phyloP scores from a whole-genome alignment of 495 filamentous ascomycete genomes.

The Aspergillus sclerotiicarbonarius region DNA sequence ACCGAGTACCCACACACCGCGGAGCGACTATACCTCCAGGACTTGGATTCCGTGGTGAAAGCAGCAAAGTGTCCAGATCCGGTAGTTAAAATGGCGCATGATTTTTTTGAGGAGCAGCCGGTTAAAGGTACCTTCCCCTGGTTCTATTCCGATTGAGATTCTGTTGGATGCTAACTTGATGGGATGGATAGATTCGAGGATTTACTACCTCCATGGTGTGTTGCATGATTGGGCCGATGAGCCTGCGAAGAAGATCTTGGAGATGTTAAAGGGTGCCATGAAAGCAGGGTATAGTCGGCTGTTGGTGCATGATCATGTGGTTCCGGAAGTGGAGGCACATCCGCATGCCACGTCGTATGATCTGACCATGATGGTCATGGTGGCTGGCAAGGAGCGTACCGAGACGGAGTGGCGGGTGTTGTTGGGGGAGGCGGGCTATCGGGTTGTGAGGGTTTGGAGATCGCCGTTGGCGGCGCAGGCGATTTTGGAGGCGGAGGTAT shows the following conservation, averaged over 20 bases:
- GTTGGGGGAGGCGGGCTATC: conserved; percentile 24
- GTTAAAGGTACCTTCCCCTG: too few species aligned
- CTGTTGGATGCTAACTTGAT: too few species aligned
- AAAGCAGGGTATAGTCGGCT: conserved; percentile 27
- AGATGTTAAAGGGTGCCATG: conserved; percentile 34
- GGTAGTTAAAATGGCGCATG: too few species aligned
- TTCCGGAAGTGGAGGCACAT: conserved; percentile 18
- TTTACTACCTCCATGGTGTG: conserved; percentile 20
- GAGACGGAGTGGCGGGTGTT: conserved; percentile 24
- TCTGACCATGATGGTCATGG: conserved; percentile 21
- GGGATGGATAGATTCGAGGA: too few species aligned
- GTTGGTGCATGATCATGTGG: conserved; percentile 35
- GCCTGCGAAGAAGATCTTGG: conserved; percentile 34
- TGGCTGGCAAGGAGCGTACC: conserved; percentile 23
- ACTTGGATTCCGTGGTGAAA: too few species aligned
- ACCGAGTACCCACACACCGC: too few species aligned
- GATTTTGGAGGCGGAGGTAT: neutral
- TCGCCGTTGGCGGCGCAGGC: neutral
- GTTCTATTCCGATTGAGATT: too few species aligned
- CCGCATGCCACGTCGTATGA: conserved; percentile 21
- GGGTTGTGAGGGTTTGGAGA: conserved; percentile 24
- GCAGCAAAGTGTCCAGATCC: too few species aligned
- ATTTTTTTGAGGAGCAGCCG: too few species aligned
- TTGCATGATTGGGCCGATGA: conserved; percentile 50
- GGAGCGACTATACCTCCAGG: too few species aligned